A percentile compares a stretch with the other conserved stretches of the same genome.
These are phyloP conservation scores for Alliaria petiolata DNA, from an alignment of 345 rosid species.

Conservation along the genomic window DNA sequence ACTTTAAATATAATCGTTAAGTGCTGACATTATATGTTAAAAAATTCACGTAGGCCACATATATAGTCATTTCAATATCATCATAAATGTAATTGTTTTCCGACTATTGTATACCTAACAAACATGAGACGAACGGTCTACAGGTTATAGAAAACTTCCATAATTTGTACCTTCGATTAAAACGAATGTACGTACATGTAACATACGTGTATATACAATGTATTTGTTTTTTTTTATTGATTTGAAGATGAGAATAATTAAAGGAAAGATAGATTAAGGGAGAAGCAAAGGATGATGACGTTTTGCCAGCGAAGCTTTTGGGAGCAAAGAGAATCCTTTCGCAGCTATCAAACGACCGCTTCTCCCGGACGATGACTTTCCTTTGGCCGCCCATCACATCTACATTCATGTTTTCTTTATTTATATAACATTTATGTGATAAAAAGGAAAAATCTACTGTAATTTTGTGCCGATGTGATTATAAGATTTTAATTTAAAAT, in stretches of 20 bases:
- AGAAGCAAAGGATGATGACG: conserved; percentile 32
- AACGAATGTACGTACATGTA: not conserved
- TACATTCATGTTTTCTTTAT: not conserved
- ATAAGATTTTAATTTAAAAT: not conserved
- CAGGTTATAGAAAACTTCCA: not conserved
- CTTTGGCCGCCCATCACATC: conserved; percentile 28
- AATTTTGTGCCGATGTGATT: too few relatives aligned
- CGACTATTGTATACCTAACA: not conserved
- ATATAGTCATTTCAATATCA: too few relatives aligned
- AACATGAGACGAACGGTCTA: not conserved
- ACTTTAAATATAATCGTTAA: too few relatives aligned
- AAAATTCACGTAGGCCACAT: too few relatives aligned
- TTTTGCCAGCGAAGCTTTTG: conserved; percentile 23
- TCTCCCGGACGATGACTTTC: conserved; percentile 28
- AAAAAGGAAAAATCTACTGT: not conserved
- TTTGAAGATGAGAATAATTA: not conserved
- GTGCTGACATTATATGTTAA: too few relatives aligned
- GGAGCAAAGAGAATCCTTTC: conserved; percentile 28
- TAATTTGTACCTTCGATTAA: not conserved
- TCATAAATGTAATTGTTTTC: too few relatives aligned
- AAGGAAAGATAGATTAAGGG: conserved; percentile 19
- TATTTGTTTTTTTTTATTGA: not conserved
- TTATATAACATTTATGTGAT: not conserved
- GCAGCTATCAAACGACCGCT: conserved; percentile 31
- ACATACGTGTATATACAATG: not conserved